A percentile compares a stretch with the other conserved stretches of the same genome.
Conservation (phyloP, 306 rosid genomes). For the Betula pendula region DNA sequence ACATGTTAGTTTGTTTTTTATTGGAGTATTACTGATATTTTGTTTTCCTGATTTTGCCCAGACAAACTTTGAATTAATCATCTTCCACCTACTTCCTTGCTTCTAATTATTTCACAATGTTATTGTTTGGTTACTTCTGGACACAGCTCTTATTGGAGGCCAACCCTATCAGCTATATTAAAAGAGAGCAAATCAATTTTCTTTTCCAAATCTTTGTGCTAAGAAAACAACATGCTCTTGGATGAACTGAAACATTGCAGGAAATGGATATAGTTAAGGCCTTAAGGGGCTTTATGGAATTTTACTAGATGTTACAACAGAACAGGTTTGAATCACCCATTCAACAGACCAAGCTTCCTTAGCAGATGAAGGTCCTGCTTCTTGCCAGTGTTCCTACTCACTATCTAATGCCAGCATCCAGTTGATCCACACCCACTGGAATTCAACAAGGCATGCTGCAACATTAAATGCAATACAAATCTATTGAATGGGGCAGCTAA, state of each 20-base stretch:
- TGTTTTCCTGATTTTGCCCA: background rate
- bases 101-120: background rate
- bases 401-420: background rate
- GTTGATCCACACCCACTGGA: background rate
- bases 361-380: background rate
- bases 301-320: background rate
- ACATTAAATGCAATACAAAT: background rate
- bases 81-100: background rate
- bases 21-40: background rate
- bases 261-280: background rate
- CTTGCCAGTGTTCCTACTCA: background rate
- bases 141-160: background rate
- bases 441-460: background rate
- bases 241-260: background rate
- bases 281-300: background rate
- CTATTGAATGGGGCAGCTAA: background rate
- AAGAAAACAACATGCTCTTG: background rate
- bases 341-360: background rate
- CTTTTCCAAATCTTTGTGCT: background rate
- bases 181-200: background rate
- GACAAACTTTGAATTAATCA: background rate
- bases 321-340: background rate
- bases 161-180: background rate
- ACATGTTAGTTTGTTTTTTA: background rate
- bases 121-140: background rate